Evolutionary conservation across 1,284 basidiomycete species (phyloP), one percentile per base, ranked within the genome.

Genomic region (Ganoderma boninense): DNA sequence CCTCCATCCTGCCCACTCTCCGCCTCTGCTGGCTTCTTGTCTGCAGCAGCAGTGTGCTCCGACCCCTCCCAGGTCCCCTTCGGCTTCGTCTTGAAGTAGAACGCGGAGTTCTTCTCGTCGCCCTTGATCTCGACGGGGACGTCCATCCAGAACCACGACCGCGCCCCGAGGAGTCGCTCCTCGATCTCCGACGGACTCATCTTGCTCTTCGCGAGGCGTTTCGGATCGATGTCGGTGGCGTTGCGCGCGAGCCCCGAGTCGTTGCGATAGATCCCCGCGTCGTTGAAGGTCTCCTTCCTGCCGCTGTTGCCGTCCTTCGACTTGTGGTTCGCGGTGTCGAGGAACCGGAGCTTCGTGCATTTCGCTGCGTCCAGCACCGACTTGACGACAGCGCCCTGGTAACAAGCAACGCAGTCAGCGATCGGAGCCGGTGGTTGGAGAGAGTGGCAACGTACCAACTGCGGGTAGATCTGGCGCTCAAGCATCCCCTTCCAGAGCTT

Each of bases 131-230:
- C 42, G 8, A 63, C 18, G 1, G 62, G 62, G 42, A 63, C 46
- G 32, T 63, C 62, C 43, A 63, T 49, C 62, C 62, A 63, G 46
- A 26, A 29, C 62, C 42, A 63, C 0, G 57, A 60, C 4, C 32
- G 57, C 1, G 18, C 29, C 2, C 57, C 35, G 4, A 60, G 57
- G 1, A 40, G 11, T 1, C 32, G 57, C 11, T 11, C 16, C 35
- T 60, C 13, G 35, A 40, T 20, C 57, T 60, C 20, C 6, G n/a
- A 4, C 35, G 38, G n/a, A 7, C 18, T n/a, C 35, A 40, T 40
- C 35, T 60, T 60, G 8, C 35, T n/a, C 32, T 40, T 40, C 3
- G 32, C 2, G 8, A 16, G 35, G 6, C 10, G 35, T 35, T 7
- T 14, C 1, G 35, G 1, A 20, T 35, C 32, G 20, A 35, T 18